A percentile compares a stretch with the other conserved stretches of the same genome.
Conservation (phyloP, 495 filamentous ascomycete genomes). For the Astrocystis sublimbata region DNA sequence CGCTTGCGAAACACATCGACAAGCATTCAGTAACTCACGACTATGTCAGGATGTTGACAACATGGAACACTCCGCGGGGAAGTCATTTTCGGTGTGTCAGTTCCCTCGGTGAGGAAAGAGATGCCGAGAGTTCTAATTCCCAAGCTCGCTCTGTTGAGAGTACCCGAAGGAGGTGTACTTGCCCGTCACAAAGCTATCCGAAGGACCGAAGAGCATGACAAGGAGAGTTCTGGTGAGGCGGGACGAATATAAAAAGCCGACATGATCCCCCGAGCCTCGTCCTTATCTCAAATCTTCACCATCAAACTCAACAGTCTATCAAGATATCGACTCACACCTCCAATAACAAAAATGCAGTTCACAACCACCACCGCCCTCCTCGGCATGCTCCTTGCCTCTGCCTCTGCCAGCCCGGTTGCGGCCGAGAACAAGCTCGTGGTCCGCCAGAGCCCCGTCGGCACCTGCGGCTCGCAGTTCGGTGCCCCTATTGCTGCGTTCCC, state of each 20-base stretch:
- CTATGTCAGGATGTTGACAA: not conserved
- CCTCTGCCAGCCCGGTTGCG: slow-evolving; percentile 8
- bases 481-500: slow-evolving; percentile 8
- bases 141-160: not conserved
- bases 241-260: slow-evolving; percentile 5
- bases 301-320: slow-evolving; percentile 10
- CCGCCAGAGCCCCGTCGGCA: not conserved
- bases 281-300: not conserved
- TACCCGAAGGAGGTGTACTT: not conserved
- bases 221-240: not conserved
- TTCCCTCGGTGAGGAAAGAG: not conserved
- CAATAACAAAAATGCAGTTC: slow-evolving; percentile 16
- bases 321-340: not conserved
- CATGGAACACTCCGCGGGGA: not conserved
- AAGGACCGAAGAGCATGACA: not conserved
- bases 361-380: slow-evolving; percentile 1
- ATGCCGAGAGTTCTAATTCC: not conserved
- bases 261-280: not conserved
- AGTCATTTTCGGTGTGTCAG: not conserved
- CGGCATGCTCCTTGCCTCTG: slow-evolving; percentile 12
- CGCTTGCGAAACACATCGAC: not conserved
- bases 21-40: not conserved
- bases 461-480: slow-evolving; percentile 7
- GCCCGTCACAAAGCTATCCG: not conserved
- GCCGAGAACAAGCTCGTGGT: not conserved